Evolutionary conservation across 768 basidiomycete species (phyloP).

Genomic region (Guyanaporus albipodus): DNA sequence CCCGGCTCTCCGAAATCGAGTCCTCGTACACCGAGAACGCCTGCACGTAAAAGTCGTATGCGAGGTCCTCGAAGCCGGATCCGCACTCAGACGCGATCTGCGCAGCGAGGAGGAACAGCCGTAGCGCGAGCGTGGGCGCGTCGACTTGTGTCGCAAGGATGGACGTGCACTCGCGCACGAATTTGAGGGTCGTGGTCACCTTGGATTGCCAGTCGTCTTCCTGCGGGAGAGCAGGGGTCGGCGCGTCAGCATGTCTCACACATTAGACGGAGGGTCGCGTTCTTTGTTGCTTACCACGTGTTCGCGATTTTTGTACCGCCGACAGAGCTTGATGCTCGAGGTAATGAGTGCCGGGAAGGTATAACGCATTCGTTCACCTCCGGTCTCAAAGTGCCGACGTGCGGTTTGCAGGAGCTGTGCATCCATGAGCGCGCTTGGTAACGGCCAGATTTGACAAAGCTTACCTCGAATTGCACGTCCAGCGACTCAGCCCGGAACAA

Average conservation of each 20-base stretch:
- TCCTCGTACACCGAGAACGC: slow-evolving; percentile 99
- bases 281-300: slow-evolving; percentile 45
- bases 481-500: slow-evolving; percentile 86
- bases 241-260: not conserved
- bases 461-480: slow-evolving; percentile 85
- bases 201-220: slow-evolving; percentile 85
- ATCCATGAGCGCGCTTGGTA: not conserved
- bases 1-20: slow-evolving; percentile 90
- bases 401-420: slow-evolving; percentile 87
- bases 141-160: slow-evolving; percentile 93
- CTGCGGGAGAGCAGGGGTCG: slow-evolving; percentile 36
- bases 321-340: slow-evolving; percentile 86
- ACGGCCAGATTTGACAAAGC: slow-evolving; percentile 9
- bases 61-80: slow-evolving; percentile 90
- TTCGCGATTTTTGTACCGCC: slow-evolving; percentile 84
- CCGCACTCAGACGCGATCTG: slow-evolving; percentile 94
- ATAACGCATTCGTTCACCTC: slow-evolving; percentile 93
- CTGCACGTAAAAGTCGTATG: slow-evolving; percentile 97
- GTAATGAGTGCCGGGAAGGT: slow-evolving; percentile 97
- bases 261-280: no score
- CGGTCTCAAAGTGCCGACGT: slow-evolving; percentile 82
- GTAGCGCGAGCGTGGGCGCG: slow-evolving; percentile 85
- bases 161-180: slow-evolving; percentile 88
- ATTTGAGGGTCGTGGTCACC: slow-evolving; percentile 87
- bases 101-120: slow-evolving; percentile 92